Evolutionary conservation across 306 rosid genomes (phyloP), one percentile per base, ranked within the genome.

Genomic region (Spatholobus suberectus): DNA sequence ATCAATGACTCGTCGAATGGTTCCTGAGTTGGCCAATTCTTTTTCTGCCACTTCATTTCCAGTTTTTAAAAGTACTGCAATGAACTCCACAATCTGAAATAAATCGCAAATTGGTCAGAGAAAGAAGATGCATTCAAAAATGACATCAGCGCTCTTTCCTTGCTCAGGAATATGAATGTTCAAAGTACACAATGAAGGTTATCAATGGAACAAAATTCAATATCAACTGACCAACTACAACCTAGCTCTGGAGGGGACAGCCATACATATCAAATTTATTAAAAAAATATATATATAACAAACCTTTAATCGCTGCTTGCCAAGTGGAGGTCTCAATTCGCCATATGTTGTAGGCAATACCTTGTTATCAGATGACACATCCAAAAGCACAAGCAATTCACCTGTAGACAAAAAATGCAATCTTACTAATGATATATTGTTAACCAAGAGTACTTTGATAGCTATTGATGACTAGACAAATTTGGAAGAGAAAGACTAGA

Each of bases 301-400:
- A 84, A 96, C 99, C 98, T 94, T 96, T 41, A 94, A 85, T 20
- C 99, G 94, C 82, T 92, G 92, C 88, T 94, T 96, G 78, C 99
- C 99, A 91, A 96, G 98, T 65, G 99, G 99, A 83, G 99, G 99
- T 88, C 90, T 91, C 86, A 96, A 82, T 84, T 94, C 97, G 26
- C 99, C 99, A 69, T 94, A 96, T 61, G 99, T 91, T 61, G 99
- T 96, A 13, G 95, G 96, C 83, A 96, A 82, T 62, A 85, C 69
- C 70, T 90, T 90, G 76, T 84, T 92, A 83, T 96, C 98, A 2
- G 91, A 91, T 65, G 96, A 83, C 82, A 96, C 90, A 41, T 87
- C 75, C 83, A 94, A 88, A 84, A 94, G 92, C 83, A 82, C 85
- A 44, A 94, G 93, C 81, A 96, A 85, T 71, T 94, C 92, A 69